Evolutionary conservation across 1,284 basidiomycete species (phyloP).

Genomic region (Apiotrichum brassicae): DNA sequence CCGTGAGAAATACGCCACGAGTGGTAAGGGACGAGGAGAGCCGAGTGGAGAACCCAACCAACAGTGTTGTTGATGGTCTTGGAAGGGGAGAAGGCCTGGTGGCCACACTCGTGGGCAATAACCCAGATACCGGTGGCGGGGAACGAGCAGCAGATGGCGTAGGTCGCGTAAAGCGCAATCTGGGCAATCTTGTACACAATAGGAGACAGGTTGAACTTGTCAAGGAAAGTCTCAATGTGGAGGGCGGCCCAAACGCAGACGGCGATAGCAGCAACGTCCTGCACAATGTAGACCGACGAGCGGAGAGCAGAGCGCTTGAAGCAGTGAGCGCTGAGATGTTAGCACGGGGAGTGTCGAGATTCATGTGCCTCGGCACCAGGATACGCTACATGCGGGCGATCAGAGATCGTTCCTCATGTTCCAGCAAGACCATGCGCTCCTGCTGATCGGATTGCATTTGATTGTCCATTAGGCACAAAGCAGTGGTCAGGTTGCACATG

Average conservation of each 20-base stretch:
- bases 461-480: too few species aligned
- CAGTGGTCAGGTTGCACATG: too few species aligned
- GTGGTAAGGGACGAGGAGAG: slow-evolving; percentile 92
- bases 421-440: too few species aligned
- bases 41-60: slow-evolving; percentile 90
- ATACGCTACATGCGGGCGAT: too few species aligned
- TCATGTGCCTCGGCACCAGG: too few species aligned
- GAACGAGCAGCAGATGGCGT: slow-evolving; percentile 74
- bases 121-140: slow-evolving; percentile 94
- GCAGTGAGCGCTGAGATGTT: slow-evolving; percentile 66
- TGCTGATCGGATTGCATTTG: too few species aligned
- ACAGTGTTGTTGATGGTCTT: slow-evolving; percentile 90
- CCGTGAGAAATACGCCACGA: slow-evolving; percentile 96
- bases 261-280: slow-evolving; percentile 67
- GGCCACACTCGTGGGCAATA: slow-evolving; percentile 73
- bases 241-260: slow-evolving; percentile 63
- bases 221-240: slow-evolving; percentile 57
- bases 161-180: slow-evolving; percentile 71
- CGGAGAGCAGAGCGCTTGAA: slow-evolving; percentile 81
- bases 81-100: slow-evolving; percentile 94
- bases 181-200: slow-evolving; percentile 60
- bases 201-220: slow-evolving; percentile 21
- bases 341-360: too few species aligned
- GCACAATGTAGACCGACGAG: slow-evolving; percentile 74
- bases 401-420: too few species aligned